Conservation (phyloP, 2,329 filamentous ascomycete species). For the Leptodontidium sp. region DNA sequence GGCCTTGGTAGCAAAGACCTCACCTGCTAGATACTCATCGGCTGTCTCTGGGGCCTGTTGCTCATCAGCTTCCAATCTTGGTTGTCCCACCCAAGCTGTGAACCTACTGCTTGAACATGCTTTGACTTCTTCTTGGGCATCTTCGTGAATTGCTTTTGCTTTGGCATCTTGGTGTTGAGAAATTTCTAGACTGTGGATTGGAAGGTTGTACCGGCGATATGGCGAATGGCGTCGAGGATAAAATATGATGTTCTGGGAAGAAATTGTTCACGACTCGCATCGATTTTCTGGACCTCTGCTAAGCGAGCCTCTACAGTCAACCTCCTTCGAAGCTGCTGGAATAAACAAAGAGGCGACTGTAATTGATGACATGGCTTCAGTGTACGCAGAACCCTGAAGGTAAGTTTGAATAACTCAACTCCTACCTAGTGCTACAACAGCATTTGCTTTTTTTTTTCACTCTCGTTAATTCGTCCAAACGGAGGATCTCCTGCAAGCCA, state of each 20-base stretch:
- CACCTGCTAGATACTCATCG: conserved; percentile 72
- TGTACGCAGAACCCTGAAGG: too few relatives aligned
- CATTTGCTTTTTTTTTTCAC: too few relatives aligned
- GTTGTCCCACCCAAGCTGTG: neutral
- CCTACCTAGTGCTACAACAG: too few relatives aligned
- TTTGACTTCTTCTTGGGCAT: conserved; percentile 51
- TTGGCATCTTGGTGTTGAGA: conserved; percentile 38
- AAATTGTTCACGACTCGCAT: neutral
- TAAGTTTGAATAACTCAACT: too few relatives aligned
- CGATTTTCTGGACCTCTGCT: neutral
- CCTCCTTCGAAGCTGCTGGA: neutral
- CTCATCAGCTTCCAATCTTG: conserved; percentile 23
- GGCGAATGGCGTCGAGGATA: neutral
- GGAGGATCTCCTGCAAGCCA: too few relatives aligned
- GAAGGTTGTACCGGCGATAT: neutral
- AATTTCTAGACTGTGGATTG: neutral
- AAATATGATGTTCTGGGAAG: neutral
- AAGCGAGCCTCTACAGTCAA: conserved; percentile 4
- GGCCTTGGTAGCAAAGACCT: conserved; percentile 22
- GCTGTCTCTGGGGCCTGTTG: conserved; percentile 63
- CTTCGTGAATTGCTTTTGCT: conserved; percentile 48
- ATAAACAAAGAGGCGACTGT: neutral
- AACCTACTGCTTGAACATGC: conserved; percentile 41
- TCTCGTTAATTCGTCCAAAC: too few relatives aligned
- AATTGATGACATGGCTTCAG: neutral